Base-by-base conservation (phyloP, 495 filamentous ascomycete genomes). In the Cryomyces antarcticus region DNA sequence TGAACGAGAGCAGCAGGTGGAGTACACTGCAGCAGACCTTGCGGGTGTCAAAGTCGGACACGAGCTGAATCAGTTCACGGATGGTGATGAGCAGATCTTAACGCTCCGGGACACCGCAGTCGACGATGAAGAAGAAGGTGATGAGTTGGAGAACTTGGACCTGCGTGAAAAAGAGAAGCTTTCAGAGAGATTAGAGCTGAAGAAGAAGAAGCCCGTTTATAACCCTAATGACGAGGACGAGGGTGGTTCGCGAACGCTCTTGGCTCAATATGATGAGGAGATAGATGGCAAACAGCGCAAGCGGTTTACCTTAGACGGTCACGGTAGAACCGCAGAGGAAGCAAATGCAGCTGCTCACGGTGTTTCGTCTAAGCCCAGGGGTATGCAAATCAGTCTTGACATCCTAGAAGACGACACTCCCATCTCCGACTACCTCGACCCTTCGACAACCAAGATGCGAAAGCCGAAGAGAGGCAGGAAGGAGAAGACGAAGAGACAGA, bases 401-500 rank as follows among this genome's bases (percentile, higher is more conserved):
- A 65, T 82, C 39, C 64, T 77, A 7, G 58, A 62, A 49, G 75
- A 76, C 53, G 70, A 78, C n/a, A 70, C 72, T 6, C 72, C 75
- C 3, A 57, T 63, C 5, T 93, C 86, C 12, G 89, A 97, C 60
- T 96, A 95, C 57, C 67, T 87, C 54, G 86, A 93, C 46, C 58
- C 78, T 34, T 79, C 78, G 17, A 80, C 88, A 50, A 64, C 93
- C 51, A 95, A 92, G 58, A 69, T 93, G 46, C 82, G 78, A 61
- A 95, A 95, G 60, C 78, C 84, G 3, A 95, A 92, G 59, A 95
- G 88, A 66, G 89, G 82, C 63, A 93, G 89, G 63, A 64, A 71
- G 6, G 85, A 83, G 52, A 67, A 77, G 35, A 84, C 80, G 7
- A 69, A 80, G 42, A 73, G 78, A 52, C 74, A 72, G 40, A 65